Base-by-base conservation (phyloP, 1,284 basidiomycete genomes). In the Erythrobasidium hasegawianum region DNA sequence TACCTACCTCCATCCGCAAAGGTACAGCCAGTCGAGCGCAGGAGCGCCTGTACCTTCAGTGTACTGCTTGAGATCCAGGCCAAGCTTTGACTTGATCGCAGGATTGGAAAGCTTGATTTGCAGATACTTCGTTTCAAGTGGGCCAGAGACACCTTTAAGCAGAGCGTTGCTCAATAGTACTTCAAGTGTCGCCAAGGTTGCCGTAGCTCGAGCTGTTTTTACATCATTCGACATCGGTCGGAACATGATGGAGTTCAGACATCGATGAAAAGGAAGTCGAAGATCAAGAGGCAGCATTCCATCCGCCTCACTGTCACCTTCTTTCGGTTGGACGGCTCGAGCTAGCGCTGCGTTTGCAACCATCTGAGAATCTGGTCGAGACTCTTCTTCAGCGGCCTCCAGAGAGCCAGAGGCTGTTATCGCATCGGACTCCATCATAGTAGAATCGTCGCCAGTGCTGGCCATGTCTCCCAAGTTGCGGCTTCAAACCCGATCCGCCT, bases 1-100 rank as follows among this genome's bases (percentile, higher is more conserved):
- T 20, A 53, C 61, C 33, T 33, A 64, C 61, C 53, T 56, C 61
- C 61, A 64, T 16, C 61, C 61, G 39, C 61, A 64, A 18, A 64
- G 27, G 49, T 64, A 53, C 41, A 64, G 16, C 18, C 53, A 64
- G 16, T 56, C 61, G 2, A 64, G 9, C 8, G 50, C 53, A 22
- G 61, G 61, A 1, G 61, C 61, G 11, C 61, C 54, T 40, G 13
- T 24, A 29, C 45, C 39, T 41, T 64, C 26, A 14, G 41, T 64
- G 26, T 41, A 39, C 7, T 38, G 20, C 54, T 38, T 14, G 10
- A 22, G 41, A 33, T 64, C 54, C 9, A 64, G 38, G 41, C 52
- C 61, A 13, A 64, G 61, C 43, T 50, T 64, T 29, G 26, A 47
- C 53, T 41, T 43, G 9, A 64, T 64, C 22, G 61, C 43, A 18